phyloP scores from a whole-genome alignment of 2,329 filamentous ascomycete genomes.

The Pyricularia sp. region DNA sequence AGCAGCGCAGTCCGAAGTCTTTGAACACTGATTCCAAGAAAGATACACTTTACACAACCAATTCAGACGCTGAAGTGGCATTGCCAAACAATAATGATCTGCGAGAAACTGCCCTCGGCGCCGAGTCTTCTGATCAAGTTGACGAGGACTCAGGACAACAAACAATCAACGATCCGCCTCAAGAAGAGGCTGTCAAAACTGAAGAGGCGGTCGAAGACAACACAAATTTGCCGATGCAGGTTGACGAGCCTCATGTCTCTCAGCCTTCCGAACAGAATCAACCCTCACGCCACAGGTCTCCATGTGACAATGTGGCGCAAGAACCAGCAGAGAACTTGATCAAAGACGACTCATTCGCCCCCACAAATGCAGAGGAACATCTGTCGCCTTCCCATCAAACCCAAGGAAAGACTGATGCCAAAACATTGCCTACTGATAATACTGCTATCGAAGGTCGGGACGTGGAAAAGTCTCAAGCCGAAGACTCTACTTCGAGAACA shows the following conservation, averaged over 20 bases:
- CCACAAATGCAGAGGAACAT: neutral
- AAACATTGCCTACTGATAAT: neutral
- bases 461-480: neutral
- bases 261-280: neutral
- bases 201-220: neutral
- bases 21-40: neutral
- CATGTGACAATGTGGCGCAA: neutral
- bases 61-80: neutral
- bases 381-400: neutral
- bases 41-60: neutral
- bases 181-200: neutral
- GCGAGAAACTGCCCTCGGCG: neutral
- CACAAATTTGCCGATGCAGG: neutral
- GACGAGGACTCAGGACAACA: neutral
- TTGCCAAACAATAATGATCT: neutral
- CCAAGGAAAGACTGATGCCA: neutral
- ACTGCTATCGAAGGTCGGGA: neutral
- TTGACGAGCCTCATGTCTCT: neutral
- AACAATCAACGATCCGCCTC: neutral
- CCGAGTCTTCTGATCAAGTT: neutral
- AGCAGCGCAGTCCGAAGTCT: neutral
- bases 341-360: neutral
- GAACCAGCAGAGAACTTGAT: neutral
- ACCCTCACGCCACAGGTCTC: neutral
- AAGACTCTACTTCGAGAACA: neutral